Conservation (phyloP, 306 rosid genomes). For the Casuarina equisetifolia region DNA sequence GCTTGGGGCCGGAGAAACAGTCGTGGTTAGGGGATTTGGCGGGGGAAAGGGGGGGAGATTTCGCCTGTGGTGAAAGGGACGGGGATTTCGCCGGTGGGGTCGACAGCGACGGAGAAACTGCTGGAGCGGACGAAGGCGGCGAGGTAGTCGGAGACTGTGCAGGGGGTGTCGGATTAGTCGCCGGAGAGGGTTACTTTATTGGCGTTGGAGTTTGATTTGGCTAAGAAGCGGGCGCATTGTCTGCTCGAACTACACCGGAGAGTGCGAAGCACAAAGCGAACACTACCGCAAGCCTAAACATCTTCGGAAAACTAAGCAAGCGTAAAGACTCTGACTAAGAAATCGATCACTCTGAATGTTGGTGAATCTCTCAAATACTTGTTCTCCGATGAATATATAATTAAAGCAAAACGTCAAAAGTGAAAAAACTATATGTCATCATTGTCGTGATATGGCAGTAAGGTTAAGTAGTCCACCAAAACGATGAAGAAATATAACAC, state of each 20-base stretch:
- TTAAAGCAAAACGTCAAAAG: too few relatives aligned
- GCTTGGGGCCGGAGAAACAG: slow-evolving; percentile 22
- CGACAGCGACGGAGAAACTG: slow-evolving; percentile 3
- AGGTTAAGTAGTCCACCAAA: too few relatives aligned
- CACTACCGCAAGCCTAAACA: too few relatives aligned
- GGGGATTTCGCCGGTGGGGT: slow-evolving; percentile 36
- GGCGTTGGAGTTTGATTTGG: slow-evolving; percentile 38
- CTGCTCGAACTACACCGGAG: too few relatives aligned
- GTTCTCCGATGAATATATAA: background rate
- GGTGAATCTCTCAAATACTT: background rate
- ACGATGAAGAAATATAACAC: too few relatives aligned
- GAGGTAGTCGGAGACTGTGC: slow-evolving; percentile 53
- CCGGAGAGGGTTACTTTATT: slow-evolving; percentile 34
- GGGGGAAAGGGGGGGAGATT: slow-evolving; percentile 22
- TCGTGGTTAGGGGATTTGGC: slow-evolving; percentile 33
- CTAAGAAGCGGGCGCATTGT: slow-evolving; percentile 68
- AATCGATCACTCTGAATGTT: background rate
- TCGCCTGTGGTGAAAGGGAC: slow-evolving; percentile 4
- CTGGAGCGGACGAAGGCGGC: slow-evolving; percentile 46
- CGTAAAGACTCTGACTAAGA: too few relatives aligned
- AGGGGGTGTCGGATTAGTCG: slow-evolving; percentile 33
- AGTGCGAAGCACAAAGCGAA: too few relatives aligned
- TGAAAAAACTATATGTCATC: too few relatives aligned
- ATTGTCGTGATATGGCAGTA: too few relatives aligned
- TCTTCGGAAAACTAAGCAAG: too few relatives aligned